These are phyloP conservation scores for Phytopythium delawarense DNA, from an alignment of 352 stramenopile species.

Conservation along the genomic window DNA sequence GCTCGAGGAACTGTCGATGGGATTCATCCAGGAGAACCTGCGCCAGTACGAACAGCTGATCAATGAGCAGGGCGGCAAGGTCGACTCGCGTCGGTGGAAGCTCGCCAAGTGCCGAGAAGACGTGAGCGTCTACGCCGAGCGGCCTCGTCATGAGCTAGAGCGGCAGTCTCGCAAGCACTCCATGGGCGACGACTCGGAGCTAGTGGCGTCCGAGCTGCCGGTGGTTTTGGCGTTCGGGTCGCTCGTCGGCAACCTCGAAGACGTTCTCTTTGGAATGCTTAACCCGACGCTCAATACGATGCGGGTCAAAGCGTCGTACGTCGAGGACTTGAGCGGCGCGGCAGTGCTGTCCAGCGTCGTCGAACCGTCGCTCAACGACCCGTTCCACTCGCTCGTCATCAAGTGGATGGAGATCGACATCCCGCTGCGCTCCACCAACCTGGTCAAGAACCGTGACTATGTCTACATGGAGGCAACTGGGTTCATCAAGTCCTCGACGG, in stretches of 20 bases:
- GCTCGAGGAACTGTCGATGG: slow-evolving; percentile 15
- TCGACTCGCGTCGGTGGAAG: slow-evolving; percentile 24
- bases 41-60: slow-evolving; percentile 21
- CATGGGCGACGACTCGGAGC: neutral
- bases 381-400: slow-evolving; percentile 25
- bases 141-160: neutral
- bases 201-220: neutral
- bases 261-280: slow-evolving; percentile 38
- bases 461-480: slow-evolving; percentile 57
- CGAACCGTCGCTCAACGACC: slow-evolving; percentile 24
- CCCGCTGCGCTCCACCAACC: slow-evolving; percentile 19
- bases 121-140: slow-evolving; percentile 18
- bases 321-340: slow-evolving; percentile 25
- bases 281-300: slow-evolving; percentile 29
- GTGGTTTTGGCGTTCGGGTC: neutral
- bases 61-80: slow-evolving; percentile 19
- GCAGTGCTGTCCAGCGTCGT: slow-evolving; percentile 19
- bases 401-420: slow-evolving; percentile 34
- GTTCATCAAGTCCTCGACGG: slow-evolving; percentile 30
- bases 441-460: slow-evolving; percentile 58
- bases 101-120: slow-evolving; percentile 8
- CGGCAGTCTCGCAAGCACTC: neutral
- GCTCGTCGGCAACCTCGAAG: slow-evolving; percentile 25
- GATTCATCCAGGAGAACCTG: slow-evolving; percentile 16
- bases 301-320: slow-evolving; percentile 29